Base-by-base conservation (phyloP, 495 filamentous ascomycete genomes). In the Talaromyces wortmannii region DNA sequence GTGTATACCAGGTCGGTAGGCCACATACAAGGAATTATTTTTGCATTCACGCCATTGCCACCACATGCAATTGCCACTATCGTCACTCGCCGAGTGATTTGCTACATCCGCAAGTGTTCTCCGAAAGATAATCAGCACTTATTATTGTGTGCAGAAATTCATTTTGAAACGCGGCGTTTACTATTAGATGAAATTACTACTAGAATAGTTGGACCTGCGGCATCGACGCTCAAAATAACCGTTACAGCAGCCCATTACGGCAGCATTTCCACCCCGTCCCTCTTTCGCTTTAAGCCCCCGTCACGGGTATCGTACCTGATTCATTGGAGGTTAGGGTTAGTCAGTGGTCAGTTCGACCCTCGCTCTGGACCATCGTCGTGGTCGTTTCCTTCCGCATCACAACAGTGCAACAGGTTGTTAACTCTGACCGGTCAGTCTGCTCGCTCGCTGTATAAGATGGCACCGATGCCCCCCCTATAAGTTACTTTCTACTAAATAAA, bases 121-220 rank as follows among this genome's bases (percentile, higher is more conserved):
- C 23, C 23, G 23, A 23, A 23, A 23, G 23, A 23, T 23, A 23
- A 23, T 1, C 23, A 23, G 23, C 23, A 23, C 23, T 23, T 23
- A 23, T 23, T 23, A 23, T 23, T 23, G 23, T 23, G 23, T 23
- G 23, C 23, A 23, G 23, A 23, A 23, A 23, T 23, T 23, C 4
- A 23, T 23, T 23, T 23, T 23, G 23, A 23, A 23, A 23, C 23
- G 23, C 4, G 23, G 23, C 2, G 23, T 4, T 23, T 23, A 23
- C 4, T 4, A 23, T 23, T 23, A 4, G 23, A 23, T 23, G 23
- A 23, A n/a, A n/a, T 56, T 48, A 52, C 61, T 58, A 32, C 52
- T 61, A 64, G 54, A 64, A 59, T 61, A 59, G 58, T 48, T 48
- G 62, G 59, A 61, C 59, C 59, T 59, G 55, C 57, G 62, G 54